Evolutionary conservation across 2,329 filamentous ascomycete genomes (phyloP), one percentile per base, ranked within the genome.

Genomic region (Colletotrichum orchidophilum): DNA sequence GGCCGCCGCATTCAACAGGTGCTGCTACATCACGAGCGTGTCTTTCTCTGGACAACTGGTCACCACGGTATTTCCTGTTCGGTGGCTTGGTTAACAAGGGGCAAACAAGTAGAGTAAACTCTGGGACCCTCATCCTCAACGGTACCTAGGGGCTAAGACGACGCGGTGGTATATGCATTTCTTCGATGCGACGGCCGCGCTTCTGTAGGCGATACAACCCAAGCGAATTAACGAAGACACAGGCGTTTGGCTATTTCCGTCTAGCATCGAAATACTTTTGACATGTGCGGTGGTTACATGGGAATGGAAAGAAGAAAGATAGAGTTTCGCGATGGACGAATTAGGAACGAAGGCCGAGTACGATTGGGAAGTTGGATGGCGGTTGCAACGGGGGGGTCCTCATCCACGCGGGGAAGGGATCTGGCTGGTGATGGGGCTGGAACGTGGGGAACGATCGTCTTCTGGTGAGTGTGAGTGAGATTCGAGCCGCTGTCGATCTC

Each of bases 401-500:
- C 5, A 35, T 18, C 39, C 15, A 49, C 49, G 33, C 33, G 67
- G 55, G 39, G 33, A 46, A 18, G 57, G 12, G 21, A 26, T 21
- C 49, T 24, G 49, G 24, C 49, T 21, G 49, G 26, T 35, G 31
- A 66, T 70, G 67, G 63, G 50, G 31, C 63, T 62, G 50, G 63
- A 62, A 62, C 63, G 67, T 62, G 57, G 63, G 67, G 50, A 52
- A 57, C 8, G 55, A 50, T 13, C 35, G 39, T 21, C 18, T 60
- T 29, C 49, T 61, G 58, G 21, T 21, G 49, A 42, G 39, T 42
- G 39, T 42, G 15, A 18, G 39, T 42, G 46, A 5, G 46, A 55
- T 29, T 67, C 67, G 67, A 70, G 67, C 67, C 67, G 67, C 67
- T 70, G 67, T 62, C 57, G 67, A 70, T 70, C 63, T 35, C 21